Percentiles rank a stretch among this genome's conserved stretches.
These are phyloP conservation scores for Boletus tomentosulus DNA, from an alignment of 768 basidiomycete genomes.

Conservation along the genomic window DNA sequence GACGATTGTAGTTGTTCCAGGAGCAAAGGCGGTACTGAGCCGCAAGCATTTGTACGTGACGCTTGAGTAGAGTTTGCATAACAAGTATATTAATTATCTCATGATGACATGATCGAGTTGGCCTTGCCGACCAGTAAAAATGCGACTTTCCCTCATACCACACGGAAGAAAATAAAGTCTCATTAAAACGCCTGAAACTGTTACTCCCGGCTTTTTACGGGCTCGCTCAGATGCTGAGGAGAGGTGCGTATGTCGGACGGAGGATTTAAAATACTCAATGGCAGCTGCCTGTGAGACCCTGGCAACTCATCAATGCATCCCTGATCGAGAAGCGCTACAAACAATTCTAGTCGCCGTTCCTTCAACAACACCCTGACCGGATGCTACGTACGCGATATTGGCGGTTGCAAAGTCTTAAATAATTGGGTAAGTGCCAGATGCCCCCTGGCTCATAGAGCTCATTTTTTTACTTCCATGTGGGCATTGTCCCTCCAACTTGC, in stretches of 20 bases:
- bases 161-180: neutral
- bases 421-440: slow-evolving; percentile 9
- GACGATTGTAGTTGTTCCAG: slow-evolving; percentile 85
- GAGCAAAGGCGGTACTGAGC: slow-evolving; percentile 60
- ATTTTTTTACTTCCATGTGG: slow-evolving; percentile 14
- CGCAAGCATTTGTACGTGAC: slow-evolving; percentile 64
- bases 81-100: neutral
- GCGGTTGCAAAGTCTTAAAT: slow-evolving; percentile 23
- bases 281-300: slow-evolving; percentile 12
- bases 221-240: neutral
- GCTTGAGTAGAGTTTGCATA: slow-evolving; percentile 30
- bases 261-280: neutral
- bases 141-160: neutral
- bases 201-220: neutral
- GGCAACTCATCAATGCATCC: slow-evolving; percentile 1
- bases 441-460: neutral
- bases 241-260: neutral
- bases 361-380: slow-evolving; percentile 6
- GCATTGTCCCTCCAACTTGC: slow-evolving; percentile 1
- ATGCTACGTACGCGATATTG: slow-evolving; percentile 15
- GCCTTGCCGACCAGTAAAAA: neutral
- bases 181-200: neutral
- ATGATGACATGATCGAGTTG: neutral
- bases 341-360: slow-evolving; percentile 5
- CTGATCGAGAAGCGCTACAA: slow-evolving; percentile 8